Evolutionary conservation across 768 basidiomycete genomes (phyloP), one percentile per base, ranked within the genome.

Genomic region (Daedaleopsis nitida): DNA sequence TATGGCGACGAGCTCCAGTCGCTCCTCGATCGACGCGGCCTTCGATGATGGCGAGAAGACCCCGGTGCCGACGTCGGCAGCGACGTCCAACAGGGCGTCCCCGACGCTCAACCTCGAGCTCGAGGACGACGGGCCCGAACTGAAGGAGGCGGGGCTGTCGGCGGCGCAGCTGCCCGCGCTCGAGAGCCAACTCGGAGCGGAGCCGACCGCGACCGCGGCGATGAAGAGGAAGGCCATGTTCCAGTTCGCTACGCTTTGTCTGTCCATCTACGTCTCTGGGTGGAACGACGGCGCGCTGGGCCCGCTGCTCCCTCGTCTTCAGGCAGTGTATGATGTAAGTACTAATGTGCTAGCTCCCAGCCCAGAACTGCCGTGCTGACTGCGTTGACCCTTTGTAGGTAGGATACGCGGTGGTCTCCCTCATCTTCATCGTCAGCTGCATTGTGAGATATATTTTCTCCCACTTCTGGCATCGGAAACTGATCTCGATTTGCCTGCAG

Each of bases 221-320:
- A 63, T 63, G 62, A 53, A 54, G 35, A 53, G 57, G 32, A 59
- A 45, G 27, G 54, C 27, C 1, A 32, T 38, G 42, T 70, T 85
- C 24, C 86, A 89, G 64, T 81, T 86, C 57, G 59, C 73, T 17
- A 72, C 85, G 1, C 73, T 87, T 32, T 87, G 85, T 63, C 82
- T 79, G 76, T 73, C 77, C 8, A 57, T 86, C 49, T 85, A 84
- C 56, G 74, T 88, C 13, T 78, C 78, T 17, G 91, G 91, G n/a
- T 92, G 89, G 89, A 89, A 86, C 65, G 89, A 90, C 70, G 86
- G 85, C 11, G 80, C 85, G 0, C 80, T 82, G 16, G 91, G 91
- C 3, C 89, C 91, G 0, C 73, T 93, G 19, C 72, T 93, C 8
- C 91, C 88, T 3, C 78, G 84, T 9, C 84, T 93, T 45, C 89